Percentiles rank a stretch among this genome's conserved stretches.
Evolutionary conservation across 78 protist species (phyloP).

Genomic region (Acrasis kona): DNA sequence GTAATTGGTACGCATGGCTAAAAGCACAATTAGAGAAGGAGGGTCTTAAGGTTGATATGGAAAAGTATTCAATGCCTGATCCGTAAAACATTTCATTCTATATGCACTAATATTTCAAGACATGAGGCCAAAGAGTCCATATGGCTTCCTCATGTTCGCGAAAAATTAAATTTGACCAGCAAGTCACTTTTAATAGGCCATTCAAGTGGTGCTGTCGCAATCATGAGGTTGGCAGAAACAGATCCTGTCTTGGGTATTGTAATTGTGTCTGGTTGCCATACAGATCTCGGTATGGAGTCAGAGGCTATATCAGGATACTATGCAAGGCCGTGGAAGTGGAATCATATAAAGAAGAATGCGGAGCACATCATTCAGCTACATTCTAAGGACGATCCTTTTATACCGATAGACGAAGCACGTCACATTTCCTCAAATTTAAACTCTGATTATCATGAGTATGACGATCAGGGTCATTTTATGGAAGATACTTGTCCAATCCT

Average conservation of each 20-base stretch:
- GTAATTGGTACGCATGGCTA: not conserved
- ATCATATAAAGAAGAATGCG: not conserved
- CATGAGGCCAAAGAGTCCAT: not conserved
- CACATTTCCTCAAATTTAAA: not conserved
- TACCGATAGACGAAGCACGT: constrained; percentile 13
- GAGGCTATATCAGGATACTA: constrained; percentile 27
- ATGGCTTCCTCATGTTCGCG: constrained; percentile 16
- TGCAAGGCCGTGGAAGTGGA: constrained; percentile 10
- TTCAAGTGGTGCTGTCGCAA: constrained; percentile 21
- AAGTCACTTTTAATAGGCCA: constrained; percentile 25
- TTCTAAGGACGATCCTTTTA: constrained; percentile 9
- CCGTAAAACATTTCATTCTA: no score
- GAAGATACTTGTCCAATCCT: not conserved
- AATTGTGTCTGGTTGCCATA: constrained; percentile 18
- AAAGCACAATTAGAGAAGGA: not conserved
- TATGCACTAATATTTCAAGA: no score
- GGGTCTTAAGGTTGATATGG: not conserved
- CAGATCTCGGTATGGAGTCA: constrained; percentile 14
- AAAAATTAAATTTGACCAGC: not conserved
- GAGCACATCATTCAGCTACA: constrained; percentile 13
- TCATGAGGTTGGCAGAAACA: constrained; percentile 20
- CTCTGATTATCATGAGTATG: not conserved
- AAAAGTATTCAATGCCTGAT: not conserved
- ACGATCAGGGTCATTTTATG: not conserved
- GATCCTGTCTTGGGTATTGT: not conserved